Base-by-base conservation (phyloP, 140 eudicot genomes). In the Erigeron philadelphicus region DNA sequence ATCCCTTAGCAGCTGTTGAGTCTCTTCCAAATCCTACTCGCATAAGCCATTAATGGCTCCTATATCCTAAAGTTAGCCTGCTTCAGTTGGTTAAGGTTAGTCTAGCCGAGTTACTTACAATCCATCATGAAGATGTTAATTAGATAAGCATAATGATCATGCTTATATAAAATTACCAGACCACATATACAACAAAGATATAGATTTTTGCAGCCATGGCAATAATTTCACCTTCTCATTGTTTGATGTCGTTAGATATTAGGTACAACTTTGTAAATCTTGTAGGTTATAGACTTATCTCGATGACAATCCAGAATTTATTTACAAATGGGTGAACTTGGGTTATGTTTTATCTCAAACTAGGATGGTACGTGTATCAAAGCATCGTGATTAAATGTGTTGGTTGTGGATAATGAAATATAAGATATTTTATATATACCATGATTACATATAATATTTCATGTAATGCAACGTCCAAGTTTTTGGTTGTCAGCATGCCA, bases 1-100 rank as follows among this genome's bases (percentile, higher is more conserved):
- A 93, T 78, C 96, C 98, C 66, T 82, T 88, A 12, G 98, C 98
- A 48, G 88, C 96, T 57, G 92, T 92, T 68, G 96, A 92, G 59
- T 63, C 96, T 13, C 81, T 88, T 38, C 90, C 88, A 66, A 25
- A 77, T 44, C 71, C 87, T 40, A 59, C 78, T 15, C 95, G 70
- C 35, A 68, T 84, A 74, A 82, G 80, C 75, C 79, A 78, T 46
- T 77, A 75, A 84, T 43, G 69, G 64, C 35, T 43, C 31, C 12
- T 35, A 23, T 13, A 6, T 38, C 61, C 38, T 43, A n/a, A 40
- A 63, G 65, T 49, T 50, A 64, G 58, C 49, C 17, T 55, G 59
- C 62, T 58, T 31, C 57, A 21, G 6, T 13, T 45, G 61, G 62
- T 47, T 62, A 19, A 75, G 80, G 70, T 68, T 63, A 49, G 59